Evolutionary conservation across 805 yeast species (phyloP).

Genomic region (Myxozyma kluyveri): DNA sequence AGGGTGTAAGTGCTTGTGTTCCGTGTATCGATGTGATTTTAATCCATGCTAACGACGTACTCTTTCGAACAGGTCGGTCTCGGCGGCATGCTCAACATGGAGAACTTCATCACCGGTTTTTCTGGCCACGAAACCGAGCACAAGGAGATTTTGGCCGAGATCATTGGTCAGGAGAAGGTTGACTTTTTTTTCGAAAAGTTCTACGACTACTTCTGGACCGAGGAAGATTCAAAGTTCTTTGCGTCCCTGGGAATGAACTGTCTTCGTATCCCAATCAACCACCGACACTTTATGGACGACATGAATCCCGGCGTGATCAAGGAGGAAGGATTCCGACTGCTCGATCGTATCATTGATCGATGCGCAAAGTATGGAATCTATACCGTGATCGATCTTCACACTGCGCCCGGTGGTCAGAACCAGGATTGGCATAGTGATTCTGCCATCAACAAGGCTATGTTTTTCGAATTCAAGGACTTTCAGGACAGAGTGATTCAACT

Average conservation of each 20-base stretch:
- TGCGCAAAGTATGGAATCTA: constrained; percentile 50
- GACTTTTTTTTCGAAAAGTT: constrained; percentile 47
- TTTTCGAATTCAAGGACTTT: constrained; percentile 51
- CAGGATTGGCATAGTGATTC: constrained; percentile 56
- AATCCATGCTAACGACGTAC: constrained; percentile 31
- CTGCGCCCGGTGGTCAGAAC: constrained; percentile 54
- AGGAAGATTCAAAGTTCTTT: constrained; percentile 49
- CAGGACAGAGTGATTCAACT: constrained; percentile 49
- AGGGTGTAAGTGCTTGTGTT: constrained; percentile 37
- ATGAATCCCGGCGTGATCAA: constrained; percentile 47
- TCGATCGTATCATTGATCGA: constrained; percentile 44
- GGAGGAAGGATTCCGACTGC: constrained; percentile 46
- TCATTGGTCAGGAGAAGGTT: constrained; percentile 49
- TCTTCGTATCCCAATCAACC: constrained; percentile 52
- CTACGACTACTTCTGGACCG: constrained; percentile 50
- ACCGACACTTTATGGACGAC: constrained; percentile 50
- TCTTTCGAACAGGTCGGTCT: too few species aligned
- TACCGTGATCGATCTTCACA: constrained; percentile 50
- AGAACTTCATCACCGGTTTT: constrained; percentile 55
- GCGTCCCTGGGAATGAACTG: constrained; percentile 46
- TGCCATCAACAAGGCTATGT: constrained; percentile 47
- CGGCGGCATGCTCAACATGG: constrained; percentile 48
- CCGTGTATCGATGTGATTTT: neutral
- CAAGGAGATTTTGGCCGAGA: constrained; percentile 42
- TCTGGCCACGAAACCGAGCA: constrained; percentile 56